phyloP scores from a whole-genome alignment of 768 basidiomycete genomes.

The Amyloporia xantha region DNA sequence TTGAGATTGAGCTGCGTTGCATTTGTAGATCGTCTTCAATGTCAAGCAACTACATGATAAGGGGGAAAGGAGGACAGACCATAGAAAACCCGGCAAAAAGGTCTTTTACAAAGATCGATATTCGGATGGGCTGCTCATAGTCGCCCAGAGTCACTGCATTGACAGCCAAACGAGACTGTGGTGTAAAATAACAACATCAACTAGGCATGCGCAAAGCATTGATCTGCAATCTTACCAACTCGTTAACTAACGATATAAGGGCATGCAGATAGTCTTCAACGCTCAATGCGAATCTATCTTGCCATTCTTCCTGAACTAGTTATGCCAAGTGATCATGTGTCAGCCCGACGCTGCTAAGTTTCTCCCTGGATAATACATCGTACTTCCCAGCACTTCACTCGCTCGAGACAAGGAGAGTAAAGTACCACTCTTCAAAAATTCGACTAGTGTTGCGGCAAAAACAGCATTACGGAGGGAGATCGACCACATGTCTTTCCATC shows the following conservation, averaged over 20 bases:
- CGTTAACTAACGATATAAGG: conserved; percentile 71
- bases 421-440: conserved; percentile 53
- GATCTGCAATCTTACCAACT: conserved; percentile 46
- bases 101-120: conserved; percentile 76
- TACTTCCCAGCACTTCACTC: conserved; percentile 59
- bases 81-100: conserved; percentile 80
- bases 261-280: conserved; percentile 82
- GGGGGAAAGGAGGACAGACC: conserved; percentile 33
- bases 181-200: no score
- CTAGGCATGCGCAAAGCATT: no score
- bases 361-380: no score
- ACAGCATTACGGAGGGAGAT: conserved; percentile 61
- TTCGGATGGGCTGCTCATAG: conserved; percentile 71
- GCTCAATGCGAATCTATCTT: conserved; percentile 52
- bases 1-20: conserved; percentile 67
- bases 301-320: conserved; percentile 65
- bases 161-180: conserved; percentile 69
- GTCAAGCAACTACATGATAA: neutral
- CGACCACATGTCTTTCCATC: conserved; percentile 81
- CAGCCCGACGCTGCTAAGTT: neutral
- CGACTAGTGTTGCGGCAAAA: conserved; percentile 57
- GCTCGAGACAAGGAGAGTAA: conserved; percentile 52
- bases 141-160: conserved; percentile 80
- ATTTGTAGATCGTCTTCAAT: no score
- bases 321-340: no score